These are phyloP conservation scores for Aspergillus cristatus DNA, from an alignment of 495 filamentous ascomycete species.

Conservation along the genomic window DNA sequence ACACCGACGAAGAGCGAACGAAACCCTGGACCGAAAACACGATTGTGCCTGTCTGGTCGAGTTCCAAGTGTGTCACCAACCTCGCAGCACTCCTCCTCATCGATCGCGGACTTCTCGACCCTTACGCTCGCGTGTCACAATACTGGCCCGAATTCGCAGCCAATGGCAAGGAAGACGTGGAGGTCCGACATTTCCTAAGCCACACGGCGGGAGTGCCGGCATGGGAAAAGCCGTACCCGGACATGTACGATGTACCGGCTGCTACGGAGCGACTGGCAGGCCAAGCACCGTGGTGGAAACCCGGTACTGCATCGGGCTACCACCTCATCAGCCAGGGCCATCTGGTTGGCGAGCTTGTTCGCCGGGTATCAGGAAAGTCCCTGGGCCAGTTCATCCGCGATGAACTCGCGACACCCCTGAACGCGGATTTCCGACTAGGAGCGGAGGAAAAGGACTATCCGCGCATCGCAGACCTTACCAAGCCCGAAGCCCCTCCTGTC, in stretches of 20 bases:
- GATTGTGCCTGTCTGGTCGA: constrained; percentile 30
- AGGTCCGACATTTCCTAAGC: constrained; percentile 32
- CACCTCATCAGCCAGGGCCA: constrained; percentile 30
- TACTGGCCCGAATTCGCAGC: constrained; percentile 40
- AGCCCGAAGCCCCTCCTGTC: constrained; percentile 6
- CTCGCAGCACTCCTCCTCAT: constrained; percentile 29
- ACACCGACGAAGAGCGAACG: constrained; percentile 16
- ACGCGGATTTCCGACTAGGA: constrained; percentile 33
- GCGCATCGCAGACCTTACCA: constrained; percentile 19
- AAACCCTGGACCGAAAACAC: constrained; percentile 33
- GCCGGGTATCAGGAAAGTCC: constrained; percentile 25
- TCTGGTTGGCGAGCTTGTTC: constrained; percentile 31
- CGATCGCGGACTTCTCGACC: constrained; percentile 30
- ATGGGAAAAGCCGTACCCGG: constrained; percentile 26
- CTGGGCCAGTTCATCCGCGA: constrained; percentile 32
- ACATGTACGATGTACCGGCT: constrained; percentile 17
- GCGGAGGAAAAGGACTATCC: constrained; percentile 19
- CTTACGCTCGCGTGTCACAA: constrained; percentile 25
- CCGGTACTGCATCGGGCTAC: constrained; percentile 31
- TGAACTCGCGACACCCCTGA: constrained; percentile 26
- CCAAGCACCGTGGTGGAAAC: constrained; percentile 36
- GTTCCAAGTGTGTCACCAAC: constrained; percentile 29
- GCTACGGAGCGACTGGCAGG: constrained; percentile 24
- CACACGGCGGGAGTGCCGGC: constrained; percentile 28
- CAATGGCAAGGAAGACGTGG: constrained; percentile 31